A percentile compares a stretch with the other conserved stretches of the same genome.
These are phyloP conservation scores for Aspergillus niger DNA, from an alignment of 2,329 filamentous ascomycete species.

Conservation along the genomic window DNA sequence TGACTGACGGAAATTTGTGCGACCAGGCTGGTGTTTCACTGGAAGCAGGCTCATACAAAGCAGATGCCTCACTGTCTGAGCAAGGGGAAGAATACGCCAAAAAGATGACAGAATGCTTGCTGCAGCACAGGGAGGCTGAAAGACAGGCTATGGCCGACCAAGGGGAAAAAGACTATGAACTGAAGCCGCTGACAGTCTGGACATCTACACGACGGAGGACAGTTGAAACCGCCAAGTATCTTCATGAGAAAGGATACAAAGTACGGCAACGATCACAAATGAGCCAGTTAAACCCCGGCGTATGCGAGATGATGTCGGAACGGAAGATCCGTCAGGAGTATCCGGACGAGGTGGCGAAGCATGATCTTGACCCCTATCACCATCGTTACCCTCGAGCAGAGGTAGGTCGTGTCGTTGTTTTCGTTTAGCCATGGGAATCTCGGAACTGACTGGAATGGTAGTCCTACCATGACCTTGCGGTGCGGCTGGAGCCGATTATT, in stretches of 20 bases:
- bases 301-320: slow-evolving; percentile 92
- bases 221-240: slow-evolving; percentile 80
- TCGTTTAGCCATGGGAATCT: background rate
- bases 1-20: background rate
- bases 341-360: slow-evolving; percentile 88
- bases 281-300: slow-evolving; percentile 94
- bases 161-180: slow-evolving; percentile 66
- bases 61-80: slow-evolving; percentile 79
- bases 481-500: slow-evolving; percentile 95
- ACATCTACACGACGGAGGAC: slow-evolving; percentile 89
- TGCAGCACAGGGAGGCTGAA: slow-evolving; percentile 82
- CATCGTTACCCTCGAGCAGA: slow-evolving; percentile 94
- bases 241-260: slow-evolving; percentile 79
- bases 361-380: slow-evolving; percentile 93
- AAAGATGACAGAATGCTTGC: slow-evolving; percentile 81
- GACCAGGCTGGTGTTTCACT: slow-evolving; percentile 71
- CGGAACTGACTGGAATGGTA: slow-evolving; percentile 40
- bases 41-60: slow-evolving; percentile 90
- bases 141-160: slow-evolving; percentile 67
- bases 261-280: slow-evolving; percentile 92
- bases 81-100: slow-evolving; percentile 78
- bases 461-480: slow-evolving; percentile 98
- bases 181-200: slow-evolving; percentile 88
- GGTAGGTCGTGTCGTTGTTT: slow-evolving; percentile 51
- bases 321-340: slow-evolving; percentile 76